A percentile compares a stretch with the other conserved stretches of the same genome.
Evolutionary conservation across 2,329 filamentous ascomycete species (phyloP).

Genomic region (Fusarium lyarnte): DNA sequence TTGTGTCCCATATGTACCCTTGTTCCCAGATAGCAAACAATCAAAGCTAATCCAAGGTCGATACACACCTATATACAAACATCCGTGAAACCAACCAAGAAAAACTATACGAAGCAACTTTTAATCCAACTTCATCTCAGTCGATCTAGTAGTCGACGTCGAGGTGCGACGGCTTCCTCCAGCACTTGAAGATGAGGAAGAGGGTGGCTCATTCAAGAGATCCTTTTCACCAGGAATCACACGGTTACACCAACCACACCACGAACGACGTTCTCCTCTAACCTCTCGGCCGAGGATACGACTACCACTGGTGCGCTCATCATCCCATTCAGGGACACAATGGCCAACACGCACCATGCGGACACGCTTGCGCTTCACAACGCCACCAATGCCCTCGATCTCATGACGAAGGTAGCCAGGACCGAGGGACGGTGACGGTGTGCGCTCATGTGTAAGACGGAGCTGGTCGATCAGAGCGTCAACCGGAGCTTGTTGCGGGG

Average conservation of each 20-base stretch:
- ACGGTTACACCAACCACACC: conserved; percentile 92
- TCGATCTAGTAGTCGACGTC: conserved; percentile 32
- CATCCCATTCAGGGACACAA: conserved; percentile 86
- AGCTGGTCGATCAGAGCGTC: conserved; percentile 45
- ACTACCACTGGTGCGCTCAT: conserved; percentile 71
- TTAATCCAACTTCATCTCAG: conserved; percentile 23
- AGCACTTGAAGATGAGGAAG: conserved; percentile 40
- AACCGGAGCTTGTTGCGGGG: conserved; percentile 34
- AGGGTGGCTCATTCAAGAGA: conserved; percentile 37
- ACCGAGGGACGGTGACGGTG: conserved; percentile 63
- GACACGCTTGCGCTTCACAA: conserved; percentile 88
- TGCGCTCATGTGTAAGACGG: conserved; percentile 49
- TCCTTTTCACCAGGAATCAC: conserved; percentile 71
- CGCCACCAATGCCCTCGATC: conserved; percentile 88
- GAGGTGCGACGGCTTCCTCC: conserved; percentile 38
- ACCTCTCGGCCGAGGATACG: conserved; percentile 77
- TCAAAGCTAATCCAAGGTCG: neutral
- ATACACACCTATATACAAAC: neutral
- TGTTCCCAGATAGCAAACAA: neutral
- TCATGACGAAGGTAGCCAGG: conserved; percentile 87
- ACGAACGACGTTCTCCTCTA: conserved; percentile 74
- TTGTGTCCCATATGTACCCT: neutral
- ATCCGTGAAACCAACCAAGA: neutral
- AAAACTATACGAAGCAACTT: neutral
- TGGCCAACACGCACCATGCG: conserved; percentile 83